Evolutionary conservation across 1,284 basidiomycete genomes (phyloP).

Genomic region (Cutaneotrichosporon cavernicola): DNA sequence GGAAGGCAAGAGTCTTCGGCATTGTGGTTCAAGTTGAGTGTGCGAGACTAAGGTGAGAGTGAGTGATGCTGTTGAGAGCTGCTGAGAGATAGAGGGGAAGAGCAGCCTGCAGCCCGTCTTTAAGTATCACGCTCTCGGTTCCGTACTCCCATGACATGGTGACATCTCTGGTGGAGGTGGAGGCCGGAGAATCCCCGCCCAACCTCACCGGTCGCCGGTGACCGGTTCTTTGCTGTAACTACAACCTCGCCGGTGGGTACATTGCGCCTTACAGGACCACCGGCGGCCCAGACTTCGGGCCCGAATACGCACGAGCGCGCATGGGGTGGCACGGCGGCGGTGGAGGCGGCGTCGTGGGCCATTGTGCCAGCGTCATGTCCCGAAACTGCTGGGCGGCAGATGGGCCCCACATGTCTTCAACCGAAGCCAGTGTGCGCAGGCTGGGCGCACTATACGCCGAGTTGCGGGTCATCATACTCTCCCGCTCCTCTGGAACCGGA

Average conservation of each 20-base stretch:
- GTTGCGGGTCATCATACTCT: not conserved
- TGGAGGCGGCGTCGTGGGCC: not conserved
- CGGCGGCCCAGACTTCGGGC: not conserved
- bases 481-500: constrained; percentile 6
- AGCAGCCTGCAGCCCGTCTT: not conserved
- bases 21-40: constrained; percentile 1
- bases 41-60: not conserved
- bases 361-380: not conserved
- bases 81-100: not conserved
- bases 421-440: not conserved
- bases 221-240: not conserved
- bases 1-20: constrained; percentile 30
- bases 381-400: constrained; percentile 1
- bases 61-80: not conserved
- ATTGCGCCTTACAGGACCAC: not conserved
- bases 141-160: not conserved
- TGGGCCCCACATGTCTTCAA: not conserved
- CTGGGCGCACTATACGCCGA: not conserved
- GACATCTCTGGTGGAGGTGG: constrained; percentile 2
- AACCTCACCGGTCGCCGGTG: constrained; percentile 6
- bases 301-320: not conserved
- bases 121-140: not conserved
- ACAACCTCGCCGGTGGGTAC: not conserved
- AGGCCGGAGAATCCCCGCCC: not conserved
- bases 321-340: not conserved